Evolutionary conservation across 2,329 filamentous ascomycete genomes (phyloP), one percentile per base, ranked within the genome.

Genomic region (Apiospora koreana): DNA sequence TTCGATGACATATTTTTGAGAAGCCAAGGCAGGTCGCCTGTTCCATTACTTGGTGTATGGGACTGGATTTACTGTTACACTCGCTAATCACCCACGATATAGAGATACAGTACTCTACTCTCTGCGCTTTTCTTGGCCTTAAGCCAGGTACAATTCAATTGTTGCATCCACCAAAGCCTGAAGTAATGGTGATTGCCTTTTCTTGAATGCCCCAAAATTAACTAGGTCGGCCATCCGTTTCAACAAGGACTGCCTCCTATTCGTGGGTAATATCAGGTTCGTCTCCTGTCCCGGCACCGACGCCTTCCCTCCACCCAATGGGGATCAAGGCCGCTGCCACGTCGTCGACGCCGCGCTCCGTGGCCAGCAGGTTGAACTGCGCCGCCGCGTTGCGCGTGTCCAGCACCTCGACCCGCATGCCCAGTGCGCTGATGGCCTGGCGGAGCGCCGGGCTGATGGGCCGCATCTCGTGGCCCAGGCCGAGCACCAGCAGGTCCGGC

Each of bases 331-430:
- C 95, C 2, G 94, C 95, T 38, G 94, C 95, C 72, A 98, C 91
- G 76, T 95, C 92, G 25, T 90, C 87, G 7, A 96, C 90, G 1
- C 96, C 95, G 68, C 96, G 86, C 83, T 99, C 96, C 23, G 94
- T 98, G n/a, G 94, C 95, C 69, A 99, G 83, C 77, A 99, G 80
- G 79, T 99, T 99, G 81, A 96, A 99, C 80, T 98, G 94, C 43
- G 95, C 92, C 1, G 95, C 94, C 10, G 96, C 96, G 81, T 98
- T 98, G 73, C 94, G 87, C 42, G 96, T 98, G 82, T 98, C 96
- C 77, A 95, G 88, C 3, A 98, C 87, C 77, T 99, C 96, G 6
- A 98, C 86, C 70, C 94, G 87, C 75, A 98, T 93, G 0, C 96
- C 96, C 54, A 98, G 81, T 41, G 88, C 87, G 72, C 91, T 92